phyloP scores from a whole-genome alignment of 805 yeast genomes.

The Sungouiozyma ichnusensis region DNA sequence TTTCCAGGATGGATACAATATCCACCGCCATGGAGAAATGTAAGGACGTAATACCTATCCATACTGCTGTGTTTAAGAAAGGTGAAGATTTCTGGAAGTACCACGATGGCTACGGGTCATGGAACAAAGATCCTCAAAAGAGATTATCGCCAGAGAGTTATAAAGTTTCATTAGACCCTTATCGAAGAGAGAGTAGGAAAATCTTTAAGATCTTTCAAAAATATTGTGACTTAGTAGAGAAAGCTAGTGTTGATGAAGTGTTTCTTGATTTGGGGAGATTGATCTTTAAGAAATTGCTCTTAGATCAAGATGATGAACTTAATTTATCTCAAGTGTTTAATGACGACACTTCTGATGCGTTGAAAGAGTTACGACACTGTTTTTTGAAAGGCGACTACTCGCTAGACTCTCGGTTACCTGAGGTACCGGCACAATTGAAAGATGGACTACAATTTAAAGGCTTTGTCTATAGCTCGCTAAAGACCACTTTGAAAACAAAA shows the following conservation, averaged over 20 bases:
- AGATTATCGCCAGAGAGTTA: conserved; percentile 52
- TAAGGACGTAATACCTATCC: conserved; percentile 66
- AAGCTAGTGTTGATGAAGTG: conserved; percentile 93
- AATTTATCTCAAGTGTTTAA: neutral
- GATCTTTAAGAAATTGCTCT: conserved; percentile 35
- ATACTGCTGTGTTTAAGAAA: conserved; percentile 85
- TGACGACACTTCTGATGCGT: neutral
- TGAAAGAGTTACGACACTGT: conserved; percentile 9
- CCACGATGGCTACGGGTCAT: conserved; percentile 31
- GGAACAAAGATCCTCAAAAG: conserved; percentile 33
- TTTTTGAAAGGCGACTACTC: conserved; percentile 19
- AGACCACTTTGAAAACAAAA: neutral
- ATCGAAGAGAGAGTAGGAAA: conserved; percentile 76
- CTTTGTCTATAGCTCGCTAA: conserved; percentile 11
- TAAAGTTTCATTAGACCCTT: conserved; percentile 87
- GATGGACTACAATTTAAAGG: conserved; percentile 14
- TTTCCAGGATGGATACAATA: conserved; percentile 65
- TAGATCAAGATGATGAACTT: conserved; percentile 7
- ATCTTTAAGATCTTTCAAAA: conserved; percentile 54
- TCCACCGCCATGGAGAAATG: conserved; percentile 65
- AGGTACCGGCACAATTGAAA: conserved; percentile 13
- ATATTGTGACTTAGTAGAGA: conserved; percentile 64
- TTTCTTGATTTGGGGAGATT: conserved; percentile 73
- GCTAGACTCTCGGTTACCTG: conserved; percentile 18
- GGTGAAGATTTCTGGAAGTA: conserved; percentile 84